Evolutionary conservation across 2,329 filamentous ascomycete species (phyloP).

Genomic region (Colletotrichum sidae): DNA sequence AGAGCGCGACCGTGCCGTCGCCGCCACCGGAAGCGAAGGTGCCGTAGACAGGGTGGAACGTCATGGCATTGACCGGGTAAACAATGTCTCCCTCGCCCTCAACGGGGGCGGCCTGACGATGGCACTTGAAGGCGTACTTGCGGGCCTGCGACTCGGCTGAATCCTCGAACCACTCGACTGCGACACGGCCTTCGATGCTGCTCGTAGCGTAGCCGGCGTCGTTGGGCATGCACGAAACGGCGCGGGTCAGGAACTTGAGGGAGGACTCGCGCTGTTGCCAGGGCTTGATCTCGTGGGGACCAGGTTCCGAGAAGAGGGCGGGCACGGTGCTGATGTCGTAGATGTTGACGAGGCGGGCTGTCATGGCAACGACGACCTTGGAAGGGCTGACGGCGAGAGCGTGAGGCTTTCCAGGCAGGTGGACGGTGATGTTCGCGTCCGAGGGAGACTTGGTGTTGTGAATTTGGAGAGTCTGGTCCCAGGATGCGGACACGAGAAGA

Average conservation of each 20-base stretch:
- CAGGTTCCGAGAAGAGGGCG: slow-evolving; percentile 63
- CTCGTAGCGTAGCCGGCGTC: slow-evolving; percentile 93
- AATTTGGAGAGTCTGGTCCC: slow-evolving; percentile 91
- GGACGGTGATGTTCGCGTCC: slow-evolving; percentile 70
- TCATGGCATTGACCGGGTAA: slow-evolving; percentile 89
- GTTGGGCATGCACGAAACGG: slow-evolving; percentile 95
- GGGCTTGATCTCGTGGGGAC: slow-evolving; percentile 70
- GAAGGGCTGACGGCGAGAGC: slow-evolving; percentile 81
- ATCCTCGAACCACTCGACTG: slow-evolving; percentile 98
- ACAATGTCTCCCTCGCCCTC: slow-evolving; percentile 80
- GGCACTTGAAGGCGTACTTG: slow-evolving; percentile 99
- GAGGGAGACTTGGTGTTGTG: slow-evolving; percentile 72
- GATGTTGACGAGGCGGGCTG: slow-evolving; percentile 90
- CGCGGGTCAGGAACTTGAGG: slow-evolving; percentile 94
- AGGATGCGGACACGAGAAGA: slow-evolving; percentile 88
- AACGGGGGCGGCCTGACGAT: slow-evolving; percentile 78
- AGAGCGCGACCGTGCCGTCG: slow-evolving; percentile 90
- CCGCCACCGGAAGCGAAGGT: slow-evolving; percentile 92
- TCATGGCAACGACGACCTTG: slow-evolving; percentile 96
- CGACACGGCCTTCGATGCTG: slow-evolving; percentile 94
- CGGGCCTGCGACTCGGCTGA: slow-evolving; percentile 86
- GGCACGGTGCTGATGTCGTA: slow-evolving; percentile 84
- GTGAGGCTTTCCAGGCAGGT: slow-evolving; percentile 88
- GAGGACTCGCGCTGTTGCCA: slow-evolving; percentile 96
- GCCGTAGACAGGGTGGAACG: slow-evolving; percentile 85